Evolutionary conservation across 345 rosid species (phyloP).

Genomic region (Bretschneidera sinensis): DNA sequence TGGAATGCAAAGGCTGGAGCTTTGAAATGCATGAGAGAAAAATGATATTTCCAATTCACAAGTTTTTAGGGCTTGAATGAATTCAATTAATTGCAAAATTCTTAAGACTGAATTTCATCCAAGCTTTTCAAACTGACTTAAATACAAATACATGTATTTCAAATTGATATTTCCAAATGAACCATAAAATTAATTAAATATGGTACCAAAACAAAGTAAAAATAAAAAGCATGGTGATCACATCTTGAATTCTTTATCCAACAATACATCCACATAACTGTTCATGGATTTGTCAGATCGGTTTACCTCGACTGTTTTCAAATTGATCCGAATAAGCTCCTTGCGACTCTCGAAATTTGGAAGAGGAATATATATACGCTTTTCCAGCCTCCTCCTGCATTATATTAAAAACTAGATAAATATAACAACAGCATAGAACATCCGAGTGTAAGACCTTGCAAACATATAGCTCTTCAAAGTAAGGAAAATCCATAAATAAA

Average conservation of each 20-base stretch:
- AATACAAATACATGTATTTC: no score
- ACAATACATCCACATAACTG: background rate
- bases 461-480: background rate
- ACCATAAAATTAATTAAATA: no score
- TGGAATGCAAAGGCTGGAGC: no score
- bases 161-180: no score
- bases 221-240: no score
- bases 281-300: background rate
- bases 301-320: conserved; percentile 93
- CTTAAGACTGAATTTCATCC: no score
- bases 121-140: no score
- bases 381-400: conserved; percentile 97
- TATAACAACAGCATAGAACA: background rate
- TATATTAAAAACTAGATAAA: conserved; percentile 13
- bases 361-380: conserved; percentile 96
- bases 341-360: conserved; percentile 98
- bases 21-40: no score
- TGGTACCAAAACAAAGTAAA: no score
- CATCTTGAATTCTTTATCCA: background rate
- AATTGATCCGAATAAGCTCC: conserved; percentile 91
- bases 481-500: background rate
- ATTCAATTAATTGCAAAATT: no score
- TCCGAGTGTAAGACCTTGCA: conserved; percentile 10
- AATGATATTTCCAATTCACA: no score
- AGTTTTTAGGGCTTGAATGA: no score